Percentiles rank a stretch among this genome's conserved stretches.
phyloP scores from a whole-genome alignment of 495 filamentous ascomycete species.

The Clohesyomyces aquaticus region DNA sequence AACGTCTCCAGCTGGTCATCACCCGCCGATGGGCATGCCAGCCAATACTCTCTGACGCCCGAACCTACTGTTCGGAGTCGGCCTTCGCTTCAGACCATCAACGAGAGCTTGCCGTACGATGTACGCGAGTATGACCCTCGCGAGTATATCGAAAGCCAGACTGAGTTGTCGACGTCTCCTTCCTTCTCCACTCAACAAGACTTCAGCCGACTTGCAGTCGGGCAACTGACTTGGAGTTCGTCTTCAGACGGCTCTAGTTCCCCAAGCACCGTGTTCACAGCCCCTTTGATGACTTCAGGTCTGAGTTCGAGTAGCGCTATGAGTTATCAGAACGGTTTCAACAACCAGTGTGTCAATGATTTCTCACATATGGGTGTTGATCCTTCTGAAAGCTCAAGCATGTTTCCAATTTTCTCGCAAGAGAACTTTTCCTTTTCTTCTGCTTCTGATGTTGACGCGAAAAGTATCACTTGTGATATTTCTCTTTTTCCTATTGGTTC shows the following conservation, averaged over 20 bases:
- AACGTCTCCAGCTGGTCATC: constrained; percentile 20
- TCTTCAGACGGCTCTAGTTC: constrained; percentile 33
- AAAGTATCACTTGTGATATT: constrained; percentile 31
- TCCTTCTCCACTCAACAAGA: constrained; percentile 14
- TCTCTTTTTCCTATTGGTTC: constrained; percentile 33
- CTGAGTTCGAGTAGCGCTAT: constrained; percentile 37
- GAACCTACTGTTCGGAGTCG: neutral
- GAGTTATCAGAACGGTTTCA: constrained; percentile 45
- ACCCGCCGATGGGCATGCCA: constrained; percentile 10
- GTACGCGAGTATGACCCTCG: constrained; percentile 28
- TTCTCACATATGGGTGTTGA: constrained; percentile 41
- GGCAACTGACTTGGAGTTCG: constrained; percentile 36
- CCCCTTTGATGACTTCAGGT: constrained; percentile 34
- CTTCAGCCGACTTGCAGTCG: constrained; percentile 6
- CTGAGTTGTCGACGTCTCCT: constrained; percentile 1
- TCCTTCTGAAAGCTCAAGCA: constrained; percentile 39
- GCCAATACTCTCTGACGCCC: constrained; percentile 21
- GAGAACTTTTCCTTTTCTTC: constrained; percentile 28
- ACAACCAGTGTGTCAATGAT: constrained; percentile 35
- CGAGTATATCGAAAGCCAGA: constrained; percentile 27
- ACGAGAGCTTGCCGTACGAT: constrained; percentile 11
- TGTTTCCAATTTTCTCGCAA: constrained; percentile 21
- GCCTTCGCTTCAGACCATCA: constrained; percentile 24
- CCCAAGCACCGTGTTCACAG: constrained; percentile 29
- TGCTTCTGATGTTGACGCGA: constrained; percentile 30